A percentile compares a stretch with the other conserved stretches of the same genome.
Conservation (phyloP, 164 flowering plant species). For the Malania oleifera region DNA sequence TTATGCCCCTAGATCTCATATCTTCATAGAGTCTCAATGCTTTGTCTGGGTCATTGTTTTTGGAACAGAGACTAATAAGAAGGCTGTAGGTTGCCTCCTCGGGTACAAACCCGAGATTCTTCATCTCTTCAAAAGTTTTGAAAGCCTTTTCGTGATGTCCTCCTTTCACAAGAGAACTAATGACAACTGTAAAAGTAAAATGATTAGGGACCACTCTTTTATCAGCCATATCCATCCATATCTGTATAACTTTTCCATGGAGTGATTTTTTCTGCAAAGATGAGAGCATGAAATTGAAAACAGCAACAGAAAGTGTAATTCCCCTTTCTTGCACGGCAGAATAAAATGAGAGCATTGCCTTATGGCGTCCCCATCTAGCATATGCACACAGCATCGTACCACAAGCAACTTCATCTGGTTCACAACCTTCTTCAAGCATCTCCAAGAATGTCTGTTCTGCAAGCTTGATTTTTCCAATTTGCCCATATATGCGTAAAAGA, state of each 20-base stretch:
- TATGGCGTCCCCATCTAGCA: constrained; percentile 94
- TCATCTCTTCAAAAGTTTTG: constrained; percentile 63
- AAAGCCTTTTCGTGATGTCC: constrained; percentile 62
- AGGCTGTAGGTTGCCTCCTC: constrained; percentile 86
- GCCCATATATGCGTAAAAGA: constrained; percentile 76
- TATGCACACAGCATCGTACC: constrained; percentile 95
- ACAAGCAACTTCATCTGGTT: constrained; percentile 96
- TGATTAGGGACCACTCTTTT: constrained; percentile 50
- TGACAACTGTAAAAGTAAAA: constrained; percentile 75
- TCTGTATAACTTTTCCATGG: constrained; percentile 51
- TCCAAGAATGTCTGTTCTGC: constrained; percentile 90
- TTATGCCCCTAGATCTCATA: constrained; percentile 55
- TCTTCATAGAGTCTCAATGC: constrained; percentile 68
- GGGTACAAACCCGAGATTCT: constrained; percentile 51
- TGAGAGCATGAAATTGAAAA: constrained; percentile 90
- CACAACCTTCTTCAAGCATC: constrained; percentile 96
- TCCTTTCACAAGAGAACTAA: constrained; percentile 62
- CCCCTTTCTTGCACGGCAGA: constrained; percentile 69
- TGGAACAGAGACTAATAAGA: constrained; percentile 51
- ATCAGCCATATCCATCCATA: constrained; percentile 67
- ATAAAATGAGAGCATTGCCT: constrained; percentile 80
- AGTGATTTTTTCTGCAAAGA: constrained; percentile 85
- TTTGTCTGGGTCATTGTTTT: constrained; percentile 38
- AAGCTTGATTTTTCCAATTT: constrained; percentile 82
- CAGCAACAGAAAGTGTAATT: constrained; percentile 51